Evolutionary conservation across 352 stramenopile species (phyloP), one percentile per base, ranked within the genome.

Genomic region (Globisporangium radiosum): DNA sequence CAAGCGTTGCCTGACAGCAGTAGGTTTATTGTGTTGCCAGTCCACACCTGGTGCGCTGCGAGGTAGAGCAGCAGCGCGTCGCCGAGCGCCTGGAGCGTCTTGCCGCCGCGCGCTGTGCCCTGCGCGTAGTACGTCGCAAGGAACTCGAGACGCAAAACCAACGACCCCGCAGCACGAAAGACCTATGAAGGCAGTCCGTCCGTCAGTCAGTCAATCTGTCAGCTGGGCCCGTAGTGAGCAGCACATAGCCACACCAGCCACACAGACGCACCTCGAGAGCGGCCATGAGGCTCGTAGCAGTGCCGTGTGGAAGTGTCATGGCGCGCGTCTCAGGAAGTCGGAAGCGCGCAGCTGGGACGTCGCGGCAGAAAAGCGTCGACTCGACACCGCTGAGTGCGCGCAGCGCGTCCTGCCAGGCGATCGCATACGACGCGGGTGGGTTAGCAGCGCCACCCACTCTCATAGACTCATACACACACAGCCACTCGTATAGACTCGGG

Each of bases 101-200:
- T 89, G 7, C 81, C 81, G 45, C 79, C 81, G 61, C 81, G 65
- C 11, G 59, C 61, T 14, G 81, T 64, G 58, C 88, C 78, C 64
- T 91, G 81, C 14, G 68, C 69, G 44, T 76, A 91, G 52, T 84
- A 91, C 6, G 76, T 72, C 37, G 70, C 76, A 50, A 91, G 15
- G 33, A 80, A 70, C 43, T 91, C 81, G 50, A 91, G 64, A n/a
- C 81, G 70, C 54, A 91, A 60, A 52, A 87, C 63, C 2, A 65
- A 63, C 9, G 78, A 85, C 7, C 82, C 82, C 25, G 79, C 69
- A 63, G 70, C 57, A 53, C 70, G 65, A 57, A 92, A 86, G 25
- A 68, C 54, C 76, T 87, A 49, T 25, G 7, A 40, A 4, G 40
- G 6, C 3, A 10, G 7, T 8, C 11, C 40, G 40, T 44, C 11